Percentiles rank a stretch among this genome's conserved stretches.
phyloP scores from a whole-genome alignment of 495 filamentous ascomycete genomes.

The Penicilliopsis zonata region DNA sequence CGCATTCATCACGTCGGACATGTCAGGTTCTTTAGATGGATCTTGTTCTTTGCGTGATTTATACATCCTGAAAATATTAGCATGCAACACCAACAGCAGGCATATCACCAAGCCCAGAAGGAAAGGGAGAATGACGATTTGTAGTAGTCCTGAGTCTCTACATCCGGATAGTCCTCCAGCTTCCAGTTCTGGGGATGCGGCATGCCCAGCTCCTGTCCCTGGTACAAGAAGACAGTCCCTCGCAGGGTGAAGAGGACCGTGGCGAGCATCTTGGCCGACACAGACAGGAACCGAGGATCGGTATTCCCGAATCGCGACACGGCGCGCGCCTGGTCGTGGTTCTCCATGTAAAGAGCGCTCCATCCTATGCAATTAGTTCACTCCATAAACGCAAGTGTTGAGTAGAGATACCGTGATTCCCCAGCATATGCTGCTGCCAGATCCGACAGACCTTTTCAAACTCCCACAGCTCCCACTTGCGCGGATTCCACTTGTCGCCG shows the following conservation, averaged over 20 bases:
- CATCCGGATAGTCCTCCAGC: slow-evolving; percentile 48
- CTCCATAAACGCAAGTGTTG: neutral
- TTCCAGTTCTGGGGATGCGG: slow-evolving; percentile 45
- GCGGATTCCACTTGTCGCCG: slow-evolving; percentile 9
- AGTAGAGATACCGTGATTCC: slow-evolving; percentile 5
- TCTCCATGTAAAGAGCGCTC: slow-evolving; percentile 52
- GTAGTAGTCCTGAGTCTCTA: slow-evolving; percentile 49
- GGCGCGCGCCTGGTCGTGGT: slow-evolving; percentile 47
- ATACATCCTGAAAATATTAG: slow-evolving; percentile 1
- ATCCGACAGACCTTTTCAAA: slow-evolving; percentile 36
- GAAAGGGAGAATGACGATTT: slow-evolving; percentile 12
- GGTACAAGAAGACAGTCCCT: slow-evolving; percentile 57
- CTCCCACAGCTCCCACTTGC: slow-evolving; percentile 28
- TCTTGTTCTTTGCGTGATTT: slow-evolving; percentile 3
- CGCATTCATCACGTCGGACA: slow-evolving; percentile 8
- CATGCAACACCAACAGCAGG: neutral
- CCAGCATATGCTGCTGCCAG: slow-evolving; percentile 44
- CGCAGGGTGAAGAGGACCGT: slow-evolving; percentile 38
- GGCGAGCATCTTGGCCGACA: slow-evolving; percentile 44
- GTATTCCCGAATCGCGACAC: slow-evolving; percentile 42
- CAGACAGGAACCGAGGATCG: slow-evolving; percentile 20
- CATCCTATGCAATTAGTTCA: slow-evolving; percentile 26
- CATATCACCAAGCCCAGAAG: neutral
- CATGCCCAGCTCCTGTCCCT: slow-evolving; percentile 61
- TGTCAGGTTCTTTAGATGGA: slow-evolving; percentile 11